Evolutionary conservation across 495 filamentous ascomycete genomes (phyloP).

Genomic region (Hapsidospora chrysogenum): DNA sequence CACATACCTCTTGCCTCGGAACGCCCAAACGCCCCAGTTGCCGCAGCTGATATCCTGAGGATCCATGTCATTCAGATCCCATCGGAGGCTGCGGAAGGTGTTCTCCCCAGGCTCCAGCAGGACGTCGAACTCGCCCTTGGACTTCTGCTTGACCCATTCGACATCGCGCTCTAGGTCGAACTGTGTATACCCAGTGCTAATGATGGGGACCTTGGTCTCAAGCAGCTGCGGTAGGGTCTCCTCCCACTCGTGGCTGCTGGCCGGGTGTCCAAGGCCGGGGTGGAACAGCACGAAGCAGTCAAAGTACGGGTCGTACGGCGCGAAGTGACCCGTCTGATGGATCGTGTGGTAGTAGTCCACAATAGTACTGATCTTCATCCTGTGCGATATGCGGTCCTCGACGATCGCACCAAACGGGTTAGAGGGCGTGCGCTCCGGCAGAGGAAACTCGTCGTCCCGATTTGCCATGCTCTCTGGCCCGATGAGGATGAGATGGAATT

Average conservation of each 20-base stretch:
- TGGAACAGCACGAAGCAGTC: slow-evolving; percentile 95
- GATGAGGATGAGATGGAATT: slow-evolving; percentile 82
- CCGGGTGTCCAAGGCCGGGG: slow-evolving; percentile 86
- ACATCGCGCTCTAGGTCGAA: slow-evolving; percentile 86
- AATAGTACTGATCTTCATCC: slow-evolving; percentile 89
- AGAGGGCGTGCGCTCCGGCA: slow-evolving; percentile 60
- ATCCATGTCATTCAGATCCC: slow-evolving; percentile 94
- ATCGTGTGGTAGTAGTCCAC: slow-evolving; percentile 98
- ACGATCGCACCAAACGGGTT: slow-evolving; percentile 91
- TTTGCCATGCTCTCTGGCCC: slow-evolving; percentile 90
- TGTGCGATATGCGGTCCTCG: slow-evolving; percentile 68
- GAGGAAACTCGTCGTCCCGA: slow-evolving; percentile 74
- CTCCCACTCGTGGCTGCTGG: slow-evolving; percentile 81
- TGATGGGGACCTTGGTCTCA: slow-evolving; percentile 86
- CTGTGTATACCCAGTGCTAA: slow-evolving; percentile 91
- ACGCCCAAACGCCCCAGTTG: slow-evolving; percentile 94
- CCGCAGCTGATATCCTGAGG: slow-evolving; percentile 87
- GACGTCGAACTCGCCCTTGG: slow-evolving; percentile 77
- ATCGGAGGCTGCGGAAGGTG: slow-evolving; percentile 79
- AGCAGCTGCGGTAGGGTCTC: slow-evolving; percentile 76
- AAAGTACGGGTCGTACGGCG: slow-evolving; percentile 93
- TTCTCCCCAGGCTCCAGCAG: slow-evolving; percentile 89
- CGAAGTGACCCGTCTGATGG: slow-evolving; percentile 74
- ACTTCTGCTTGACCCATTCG: slow-evolving; percentile 70
- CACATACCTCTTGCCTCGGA: slow-evolving; percentile 87